These are phyloP conservation scores for Ceratobasidium sp. DNA, from an alignment of 1,284 basidiomycete genomes.

Conservation along the genomic window DNA sequence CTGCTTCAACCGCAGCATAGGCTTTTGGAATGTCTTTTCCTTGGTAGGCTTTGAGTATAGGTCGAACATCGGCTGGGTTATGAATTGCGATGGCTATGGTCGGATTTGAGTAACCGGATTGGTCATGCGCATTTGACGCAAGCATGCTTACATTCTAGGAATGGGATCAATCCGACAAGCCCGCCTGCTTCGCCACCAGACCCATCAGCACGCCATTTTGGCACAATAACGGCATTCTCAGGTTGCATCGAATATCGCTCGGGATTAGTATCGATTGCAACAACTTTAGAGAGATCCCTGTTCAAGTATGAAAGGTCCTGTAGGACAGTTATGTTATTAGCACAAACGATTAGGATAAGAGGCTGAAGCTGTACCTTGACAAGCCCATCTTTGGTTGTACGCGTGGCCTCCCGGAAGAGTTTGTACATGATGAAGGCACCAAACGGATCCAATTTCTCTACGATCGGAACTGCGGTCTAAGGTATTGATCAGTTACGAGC, in stretches of 20 bases:
- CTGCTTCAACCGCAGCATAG: slow-evolving; percentile 87
- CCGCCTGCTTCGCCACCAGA: slow-evolving; percentile 67
- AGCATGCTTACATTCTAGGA: slow-evolving; percentile 84
- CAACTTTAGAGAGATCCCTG: slow-evolving; percentile 89
- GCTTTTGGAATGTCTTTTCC: slow-evolving; percentile 90
- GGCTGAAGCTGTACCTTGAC: slow-evolving; percentile 68
- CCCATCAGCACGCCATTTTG: slow-evolving; percentile 85
- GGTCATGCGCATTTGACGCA: background rate
- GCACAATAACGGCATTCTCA: slow-evolving; percentile 87
- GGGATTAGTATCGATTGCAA: slow-evolving; percentile 85
- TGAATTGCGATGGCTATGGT: slow-evolving; percentile 85
- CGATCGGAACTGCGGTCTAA: slow-evolving; percentile 86
- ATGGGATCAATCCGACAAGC: slow-evolving; percentile 90
- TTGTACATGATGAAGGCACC: slow-evolving; percentile 88
- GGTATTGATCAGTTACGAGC: slow-evolving; percentile 1
- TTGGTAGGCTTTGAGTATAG: slow-evolving; percentile 82
- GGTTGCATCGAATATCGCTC: slow-evolving; percentile 83
- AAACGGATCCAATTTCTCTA: slow-evolving; percentile 95
- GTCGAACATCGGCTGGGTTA: slow-evolving; percentile 84
- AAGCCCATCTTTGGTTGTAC: slow-evolving; percentile 76
- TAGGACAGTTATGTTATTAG: slow-evolving; percentile 11
- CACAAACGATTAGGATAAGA: slow-evolving; percentile 4
- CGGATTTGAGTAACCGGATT: background rate
- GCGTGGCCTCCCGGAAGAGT: slow-evolving; percentile 89
- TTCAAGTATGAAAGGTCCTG: slow-evolving; percentile 92